Evolutionary conservation across 306 rosid genomes (phyloP).

Genomic region (Adenanthera pavonina): DNA sequence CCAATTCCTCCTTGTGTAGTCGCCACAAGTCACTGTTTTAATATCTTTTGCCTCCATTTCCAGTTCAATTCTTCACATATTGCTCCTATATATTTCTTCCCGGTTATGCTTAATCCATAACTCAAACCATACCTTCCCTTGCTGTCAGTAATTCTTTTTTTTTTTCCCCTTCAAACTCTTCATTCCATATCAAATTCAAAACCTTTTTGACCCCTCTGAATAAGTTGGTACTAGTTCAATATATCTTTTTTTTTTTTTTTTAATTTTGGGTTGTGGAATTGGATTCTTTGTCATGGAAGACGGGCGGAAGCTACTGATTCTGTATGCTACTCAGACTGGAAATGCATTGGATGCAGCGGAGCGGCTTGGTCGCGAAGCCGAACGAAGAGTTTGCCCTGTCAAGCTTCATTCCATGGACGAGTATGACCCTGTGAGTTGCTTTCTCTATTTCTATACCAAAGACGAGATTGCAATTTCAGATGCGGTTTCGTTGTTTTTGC

Average conservation of each 20-base stretch:
- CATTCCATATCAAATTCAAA: background rate
- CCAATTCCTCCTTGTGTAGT: background rate
- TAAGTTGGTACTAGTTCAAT: background rate
- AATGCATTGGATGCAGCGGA: slow-evolving; percentile 94
- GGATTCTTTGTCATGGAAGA: slow-evolving; percentile 43
- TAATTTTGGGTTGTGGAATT: background rate
- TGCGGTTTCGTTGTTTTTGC: background rate
- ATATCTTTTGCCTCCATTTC: background rate
- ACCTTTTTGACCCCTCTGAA: background rate
- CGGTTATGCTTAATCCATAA: background rate
- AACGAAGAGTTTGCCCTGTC: slow-evolving; percentile 66
- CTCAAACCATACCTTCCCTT: background rate
- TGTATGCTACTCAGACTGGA: slow-evolving; percentile 81
- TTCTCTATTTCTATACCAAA: background rate
- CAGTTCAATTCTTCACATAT: background rate
- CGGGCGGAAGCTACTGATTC: slow-evolving; percentile 56
- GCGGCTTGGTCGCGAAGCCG: slow-evolving; percentile 80
- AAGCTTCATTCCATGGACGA: slow-evolving; percentile 63
- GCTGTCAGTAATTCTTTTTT: background rate
- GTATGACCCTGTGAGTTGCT: slow-evolving; percentile 64
- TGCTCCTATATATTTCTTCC: background rate
- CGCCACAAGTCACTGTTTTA: background rate
- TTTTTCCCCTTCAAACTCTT: background rate
- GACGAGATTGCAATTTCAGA: background rate
- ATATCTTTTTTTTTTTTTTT: background rate